These are phyloP conservation scores for Ustilago nuda DNA, from an alignment of 1,284 basidiomycete species.

Conservation along the genomic window DNA sequence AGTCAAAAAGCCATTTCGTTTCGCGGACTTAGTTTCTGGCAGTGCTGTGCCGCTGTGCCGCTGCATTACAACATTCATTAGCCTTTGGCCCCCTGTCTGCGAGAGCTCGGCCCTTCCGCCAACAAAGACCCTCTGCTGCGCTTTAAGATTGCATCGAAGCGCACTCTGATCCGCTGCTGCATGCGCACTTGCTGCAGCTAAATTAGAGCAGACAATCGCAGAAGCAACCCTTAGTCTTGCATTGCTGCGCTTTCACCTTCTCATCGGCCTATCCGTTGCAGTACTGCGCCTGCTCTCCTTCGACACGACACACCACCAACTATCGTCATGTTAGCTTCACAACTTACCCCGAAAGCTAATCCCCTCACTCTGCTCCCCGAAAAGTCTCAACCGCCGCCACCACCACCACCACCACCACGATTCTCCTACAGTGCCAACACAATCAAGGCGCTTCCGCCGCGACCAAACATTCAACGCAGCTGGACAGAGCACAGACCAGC, in stretches of 20 bases:
- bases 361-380: conserved; percentile 23
- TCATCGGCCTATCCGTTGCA: conserved; percentile 2
- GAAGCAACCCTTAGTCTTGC: background rate
- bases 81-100: conserved; percentile 5
- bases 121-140: too few relatives aligned
- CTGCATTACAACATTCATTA: background rate
- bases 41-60: conserved; percentile 5
- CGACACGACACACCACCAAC: background rate
- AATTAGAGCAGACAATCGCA: background rate
- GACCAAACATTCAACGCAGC: conserved; percentile 22
- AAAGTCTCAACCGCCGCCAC: conserved; percentile 37
- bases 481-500: conserved; percentile 13
- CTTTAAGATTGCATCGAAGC: background rate
- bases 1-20: conserved; percentile 9
- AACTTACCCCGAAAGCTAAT: conserved; percentile 37
- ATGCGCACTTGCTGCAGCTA: conserved; percentile 1
- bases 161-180: conserved; percentile 1
- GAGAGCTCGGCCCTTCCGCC: conserved; percentile 15
- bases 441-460: conserved; percentile 30
- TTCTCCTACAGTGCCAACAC: conserved; percentile 15
- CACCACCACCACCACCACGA: conserved; percentile 8
- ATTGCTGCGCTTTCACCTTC: background rate
- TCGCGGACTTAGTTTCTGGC: conserved; percentile 13
- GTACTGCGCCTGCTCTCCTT: background rate
- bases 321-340: conserved; percentile 38